Evolutionary conservation across 1,139 yeast species (phyloP), one percentile per base, ranked within the genome.

Genomic region (Casaregolazyma lundiana): DNA sequence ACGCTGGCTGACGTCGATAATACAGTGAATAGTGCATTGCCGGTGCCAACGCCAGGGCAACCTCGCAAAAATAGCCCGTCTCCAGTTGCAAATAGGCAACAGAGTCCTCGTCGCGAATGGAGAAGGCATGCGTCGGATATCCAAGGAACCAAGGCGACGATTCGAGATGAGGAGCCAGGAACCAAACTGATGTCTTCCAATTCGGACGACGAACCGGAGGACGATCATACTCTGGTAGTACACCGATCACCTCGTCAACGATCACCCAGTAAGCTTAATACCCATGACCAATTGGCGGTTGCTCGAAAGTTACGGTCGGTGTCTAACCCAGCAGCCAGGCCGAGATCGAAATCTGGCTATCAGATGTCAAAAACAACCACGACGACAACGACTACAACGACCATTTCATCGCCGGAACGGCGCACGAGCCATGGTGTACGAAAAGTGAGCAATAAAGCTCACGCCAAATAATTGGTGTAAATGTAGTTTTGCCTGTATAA

Each of bases 1-100:
- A 80, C 84, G 45, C 78, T 89, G 41, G 83, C 85, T 1, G 85
- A 82, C 15, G 73, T 84, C 48, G 84, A 84, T 38, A 76, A 81
- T 51, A 77, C 80, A 35, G 84, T 78, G 56, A 26, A 15, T 15
- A 77, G 81, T 16, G 94, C 92, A 0, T 89, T 92, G 20, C 98
- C 97, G 2, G 78, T 78, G 54, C 88, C 88, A 43, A 87, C 96
- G 1, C 97, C 98, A 0, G 98, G 98, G 1, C 98, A 92, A 67
- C 98, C 98, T 29, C 77, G 98, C 62, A 92, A 92, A 49, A 54
- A 24, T n/a, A 41, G 44, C 16, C 44, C 44, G 8, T 41, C 44
- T 24, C 44, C 44, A 3, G 39, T 18, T 18, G 13, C 26, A 36
- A 21, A 36, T 6, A 18, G 39, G 7, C 39, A 17, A 9, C 16